phyloP scores from a whole-genome alignment of 495 filamentous ascomycete genomes.

The Tuber umbilicatum region DNA sequence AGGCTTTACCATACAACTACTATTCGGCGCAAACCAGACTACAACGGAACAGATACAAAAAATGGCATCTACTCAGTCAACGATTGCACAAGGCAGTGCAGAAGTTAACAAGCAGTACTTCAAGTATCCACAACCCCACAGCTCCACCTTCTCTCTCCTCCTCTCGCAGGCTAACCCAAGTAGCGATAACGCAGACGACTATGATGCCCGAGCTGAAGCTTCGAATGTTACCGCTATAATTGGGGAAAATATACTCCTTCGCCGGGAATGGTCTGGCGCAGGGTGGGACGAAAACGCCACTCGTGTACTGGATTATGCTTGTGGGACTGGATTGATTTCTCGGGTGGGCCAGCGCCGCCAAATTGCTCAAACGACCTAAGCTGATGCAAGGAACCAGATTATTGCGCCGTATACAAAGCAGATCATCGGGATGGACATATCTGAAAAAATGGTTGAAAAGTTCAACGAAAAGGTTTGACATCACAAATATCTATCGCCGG shows the following conservation, averaged over 20 bases:
- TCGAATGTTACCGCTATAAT: conserved; percentile 12
- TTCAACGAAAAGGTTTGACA: conserved; percentile 45
- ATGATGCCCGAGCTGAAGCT: conserved; percentile 7
- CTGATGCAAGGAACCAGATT: conserved; percentile 6
- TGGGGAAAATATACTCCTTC: conserved; percentile 43
- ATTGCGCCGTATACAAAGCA: conserved; percentile 32
- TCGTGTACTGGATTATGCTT: conserved; percentile 59
- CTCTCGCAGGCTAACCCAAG: conserved; percentile 5
- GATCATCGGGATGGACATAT: conserved; percentile 54
- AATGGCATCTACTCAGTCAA: background rate
- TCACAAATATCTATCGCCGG: background rate
- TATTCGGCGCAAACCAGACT: background rate
- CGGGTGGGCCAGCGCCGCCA: conserved; percentile 25
- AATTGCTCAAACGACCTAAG: background rate
- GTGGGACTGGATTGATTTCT: conserved; percentile 53
- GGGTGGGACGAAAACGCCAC: conserved; percentile 46
- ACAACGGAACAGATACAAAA: background rate
- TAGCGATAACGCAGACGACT: conserved; percentile 19
- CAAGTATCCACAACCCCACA: conserved; percentile 18
- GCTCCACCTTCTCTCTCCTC: background rate
- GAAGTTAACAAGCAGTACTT: conserved; percentile 31
- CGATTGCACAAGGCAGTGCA: background rate
- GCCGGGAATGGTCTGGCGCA: conserved; percentile 52
- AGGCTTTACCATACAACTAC: background rate
- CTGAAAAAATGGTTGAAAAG: conserved; percentile 51